Evolutionary conservation across 2,329 filamentous ascomycete genomes (phyloP).

Genomic region (Aureobasidium melanogenum): DNA sequence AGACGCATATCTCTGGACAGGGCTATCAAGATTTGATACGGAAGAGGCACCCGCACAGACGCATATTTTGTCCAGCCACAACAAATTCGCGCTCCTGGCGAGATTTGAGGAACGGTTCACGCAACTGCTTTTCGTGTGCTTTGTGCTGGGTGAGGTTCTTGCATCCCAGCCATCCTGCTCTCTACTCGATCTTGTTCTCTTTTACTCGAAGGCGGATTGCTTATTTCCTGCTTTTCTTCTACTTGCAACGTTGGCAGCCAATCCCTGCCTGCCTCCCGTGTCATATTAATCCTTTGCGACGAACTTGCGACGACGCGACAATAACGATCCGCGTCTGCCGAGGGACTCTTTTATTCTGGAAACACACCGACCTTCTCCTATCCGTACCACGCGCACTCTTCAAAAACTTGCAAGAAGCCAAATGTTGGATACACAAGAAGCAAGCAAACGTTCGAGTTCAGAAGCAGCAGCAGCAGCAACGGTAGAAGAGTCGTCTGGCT

Average conservation of each 20-base stretch:
- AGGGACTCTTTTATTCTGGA: neutral
- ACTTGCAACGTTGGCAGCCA: neutral
- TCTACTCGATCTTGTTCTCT: neutral
- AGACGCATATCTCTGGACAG: neutral
- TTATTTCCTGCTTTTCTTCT: neutral
- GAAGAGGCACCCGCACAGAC: neutral
- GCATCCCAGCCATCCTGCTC: neutral
- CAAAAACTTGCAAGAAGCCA: conserved; percentile 9
- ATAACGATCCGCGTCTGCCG: neutral
- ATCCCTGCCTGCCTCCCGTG: neutral
- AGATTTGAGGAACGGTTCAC: conserved; percentile 8
- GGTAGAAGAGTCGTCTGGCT: neutral
- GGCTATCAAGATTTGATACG: conserved; percentile 6
- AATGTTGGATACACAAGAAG: conserved; percentile 8
- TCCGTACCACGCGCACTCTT: neutral
- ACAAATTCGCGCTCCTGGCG: conserved; percentile 7
- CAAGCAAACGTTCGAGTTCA: conserved; percentile 1
- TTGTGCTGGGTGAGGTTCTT: neutral
- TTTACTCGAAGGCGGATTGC: neutral
- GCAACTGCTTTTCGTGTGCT: neutral
- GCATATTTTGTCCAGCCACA: neutral
- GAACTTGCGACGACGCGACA: neutral
- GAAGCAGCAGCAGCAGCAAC: neutral
- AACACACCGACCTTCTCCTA: neutral
- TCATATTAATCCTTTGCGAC: neutral